Evolutionary conservation across 2,329 filamentous ascomycete genomes (phyloP).

Genomic region (Cercospora citrullina): DNA sequence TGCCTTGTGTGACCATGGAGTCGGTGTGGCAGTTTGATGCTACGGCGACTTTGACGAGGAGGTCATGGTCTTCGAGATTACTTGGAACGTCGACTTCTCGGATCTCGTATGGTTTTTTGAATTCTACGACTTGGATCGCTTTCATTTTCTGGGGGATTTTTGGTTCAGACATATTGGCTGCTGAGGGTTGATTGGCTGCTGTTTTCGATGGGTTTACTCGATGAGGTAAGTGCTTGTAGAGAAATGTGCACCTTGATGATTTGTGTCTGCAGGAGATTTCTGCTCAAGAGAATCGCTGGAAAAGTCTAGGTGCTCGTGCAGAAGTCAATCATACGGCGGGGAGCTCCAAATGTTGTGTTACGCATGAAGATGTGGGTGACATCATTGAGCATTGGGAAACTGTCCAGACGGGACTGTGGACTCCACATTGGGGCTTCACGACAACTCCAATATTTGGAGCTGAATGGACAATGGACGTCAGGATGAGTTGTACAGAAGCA

Average conservation of each 20-base stretch:
- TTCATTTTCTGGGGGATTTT: slow-evolving; percentile 49
- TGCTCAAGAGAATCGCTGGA: background rate
- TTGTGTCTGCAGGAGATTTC: background rate
- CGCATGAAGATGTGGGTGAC: background rate
- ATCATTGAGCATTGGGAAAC: background rate
- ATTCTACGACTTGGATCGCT: slow-evolving; percentile 52
- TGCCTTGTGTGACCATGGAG: slow-evolving; percentile 55
- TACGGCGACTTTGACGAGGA: slow-evolving; percentile 62
- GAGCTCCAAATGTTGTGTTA: background rate
- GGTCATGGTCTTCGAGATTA: slow-evolving; percentile 51
- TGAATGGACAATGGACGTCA: background rate
- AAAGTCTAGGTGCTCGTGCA: background rate
- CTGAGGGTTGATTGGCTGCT: slow-evolving; percentile 10
- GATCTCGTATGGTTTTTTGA: slow-evolving; percentile 58
- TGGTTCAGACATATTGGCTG: slow-evolving; percentile 7
- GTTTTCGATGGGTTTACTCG: background rate
- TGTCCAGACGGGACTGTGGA: background rate
- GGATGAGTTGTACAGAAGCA: background rate
- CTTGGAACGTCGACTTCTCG: slow-evolving; percentile 52
- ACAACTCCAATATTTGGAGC: background rate
- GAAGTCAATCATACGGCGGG: background rate
- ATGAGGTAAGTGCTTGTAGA: background rate
- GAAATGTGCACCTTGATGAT: slow-evolving; percentile 11
- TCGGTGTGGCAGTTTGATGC: slow-evolving; percentile 66
- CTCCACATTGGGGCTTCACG: background rate